A percentile compares a stretch with the other conserved stretches of the same genome.
phyloP scores from a whole-genome alignment of 2,329 filamentous ascomycete species.

The Diaporthe destruens region DNA sequence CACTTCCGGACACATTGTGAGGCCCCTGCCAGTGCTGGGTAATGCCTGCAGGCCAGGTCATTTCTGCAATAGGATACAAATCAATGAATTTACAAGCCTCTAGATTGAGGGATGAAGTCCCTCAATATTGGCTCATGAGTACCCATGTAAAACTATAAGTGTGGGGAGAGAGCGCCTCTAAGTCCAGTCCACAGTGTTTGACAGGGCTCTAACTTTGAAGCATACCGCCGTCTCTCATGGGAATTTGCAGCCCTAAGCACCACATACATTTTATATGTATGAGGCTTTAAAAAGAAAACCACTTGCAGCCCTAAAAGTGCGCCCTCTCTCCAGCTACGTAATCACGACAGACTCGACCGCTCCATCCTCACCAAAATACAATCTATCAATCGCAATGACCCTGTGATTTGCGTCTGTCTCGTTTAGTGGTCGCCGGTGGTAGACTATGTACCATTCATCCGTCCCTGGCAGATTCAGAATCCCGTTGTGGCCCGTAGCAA shows the following conservation, averaged over 20 bases:
- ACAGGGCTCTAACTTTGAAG: neutral
- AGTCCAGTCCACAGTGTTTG: neutral
- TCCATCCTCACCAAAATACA: slow-evolving; percentile 32
- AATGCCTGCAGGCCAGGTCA: too few relatives aligned
- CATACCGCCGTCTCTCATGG: neutral
- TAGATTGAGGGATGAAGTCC: too few relatives aligned
- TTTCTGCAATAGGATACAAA: too few relatives aligned
- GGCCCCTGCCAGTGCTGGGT: too few relatives aligned
- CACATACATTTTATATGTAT: too few relatives aligned
- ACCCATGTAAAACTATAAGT: too few relatives aligned
- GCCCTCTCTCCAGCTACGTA: neutral
- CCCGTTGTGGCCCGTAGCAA: slow-evolving; percentile 35
- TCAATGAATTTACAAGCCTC: too few relatives aligned
- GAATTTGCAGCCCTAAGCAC: neutral
- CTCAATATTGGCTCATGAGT: neutral
- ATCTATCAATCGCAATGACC: slow-evolving; percentile 31
- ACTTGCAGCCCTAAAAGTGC: neutral
- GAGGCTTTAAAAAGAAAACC: too few relatives aligned
- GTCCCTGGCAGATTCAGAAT: slow-evolving; percentile 39
- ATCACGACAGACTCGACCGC: slow-evolving; percentile 18
- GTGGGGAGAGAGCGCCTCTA: neutral
- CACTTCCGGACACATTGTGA: too few relatives aligned
- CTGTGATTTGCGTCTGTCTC: slow-evolving; percentile 26
- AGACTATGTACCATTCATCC: slow-evolving; percentile 39
- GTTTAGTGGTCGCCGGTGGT: slow-evolving; percentile 27